A percentile compares a stretch with the other conserved stretches of the same genome.
Evolutionary conservation across 345 rosid species (phyloP).

Genomic region (Boechera retrofracta): DNA sequence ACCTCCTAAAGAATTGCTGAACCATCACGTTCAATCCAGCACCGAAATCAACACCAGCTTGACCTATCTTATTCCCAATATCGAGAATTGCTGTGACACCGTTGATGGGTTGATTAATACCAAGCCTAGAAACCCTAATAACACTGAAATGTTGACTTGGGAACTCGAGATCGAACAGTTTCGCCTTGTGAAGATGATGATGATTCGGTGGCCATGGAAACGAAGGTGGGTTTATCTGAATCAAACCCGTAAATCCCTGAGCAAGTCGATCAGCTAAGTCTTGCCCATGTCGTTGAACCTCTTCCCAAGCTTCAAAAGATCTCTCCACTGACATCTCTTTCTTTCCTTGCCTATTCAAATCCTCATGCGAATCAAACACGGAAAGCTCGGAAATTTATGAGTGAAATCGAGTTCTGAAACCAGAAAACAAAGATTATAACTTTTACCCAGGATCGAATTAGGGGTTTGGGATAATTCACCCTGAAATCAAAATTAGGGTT

Average conservation of each 20-base stretch:
- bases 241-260: conserved; percentile 85
- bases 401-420: conserved; percentile 21
- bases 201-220: conserved; percentile 72
- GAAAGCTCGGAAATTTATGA: not conserved
- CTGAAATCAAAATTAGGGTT: conserved; percentile 25
- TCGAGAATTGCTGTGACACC: conserved; percentile 77
- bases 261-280: conserved; percentile 91
- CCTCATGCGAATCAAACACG: not conserved
- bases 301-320: conserved; percentile 98
- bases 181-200: conserved; percentile 50
- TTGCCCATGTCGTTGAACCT: conserved; percentile 94
- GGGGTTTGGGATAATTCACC: not conserved
- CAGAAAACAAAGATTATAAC: not conserved
- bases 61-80: conserved; percentile 83
- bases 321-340: conserved; percentile 80
- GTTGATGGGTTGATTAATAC: conserved; percentile 51
- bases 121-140: conserved; percentile 53
- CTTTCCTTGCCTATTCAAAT: conserved; percentile 6
- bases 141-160: conserved; percentile 52
- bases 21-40: conserved; percentile 73
- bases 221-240: conserved; percentile 74
- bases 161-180: conserved; percentile 77
- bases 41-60: conserved; percentile 86
- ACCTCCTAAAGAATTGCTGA: conserved; percentile 74
- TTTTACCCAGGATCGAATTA: not conserved